phyloP scores from a whole-genome alignment of 352 stramenopile genomes.

The Phytophthora pisi region DNA sequence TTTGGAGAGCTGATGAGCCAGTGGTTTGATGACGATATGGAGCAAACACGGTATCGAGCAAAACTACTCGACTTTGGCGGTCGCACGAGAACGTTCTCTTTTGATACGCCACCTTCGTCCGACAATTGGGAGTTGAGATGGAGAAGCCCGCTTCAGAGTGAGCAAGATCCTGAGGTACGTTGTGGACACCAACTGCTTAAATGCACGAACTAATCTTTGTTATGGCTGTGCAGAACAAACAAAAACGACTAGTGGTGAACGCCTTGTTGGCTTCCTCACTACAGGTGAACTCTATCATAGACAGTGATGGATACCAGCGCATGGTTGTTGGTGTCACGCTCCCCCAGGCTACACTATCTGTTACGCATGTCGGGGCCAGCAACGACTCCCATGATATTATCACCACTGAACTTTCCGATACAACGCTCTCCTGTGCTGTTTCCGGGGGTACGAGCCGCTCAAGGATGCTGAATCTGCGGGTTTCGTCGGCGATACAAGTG shows the following conservation, averaged over 20 bases:
- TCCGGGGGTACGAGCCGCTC: slow-evolving; percentile 26
- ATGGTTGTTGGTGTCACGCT: slow-evolving; percentile 40
- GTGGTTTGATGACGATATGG: slow-evolving; percentile 73
- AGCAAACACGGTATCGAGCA: slow-evolving; percentile 48
- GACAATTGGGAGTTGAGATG: slow-evolving; percentile 85
- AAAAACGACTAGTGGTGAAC: slow-evolving; percentile 71
- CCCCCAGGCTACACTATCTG: slow-evolving; percentile 42
- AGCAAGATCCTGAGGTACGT: slow-evolving; percentile 60
- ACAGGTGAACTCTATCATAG: slow-evolving; percentile 55
- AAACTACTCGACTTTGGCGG: slow-evolving; percentile 52
- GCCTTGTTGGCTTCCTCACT: slow-evolving; percentile 74
- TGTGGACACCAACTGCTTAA: neutral
- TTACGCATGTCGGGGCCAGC: slow-evolving; percentile 46
- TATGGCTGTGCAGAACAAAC: slow-evolving; percentile 48
- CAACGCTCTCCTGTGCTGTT: slow-evolving; percentile 32
- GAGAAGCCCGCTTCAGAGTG: slow-evolving; percentile 63
- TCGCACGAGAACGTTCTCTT: slow-evolving; percentile 35
- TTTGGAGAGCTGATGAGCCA: slow-evolving; percentile 76
- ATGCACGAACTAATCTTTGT: slow-evolving; percentile 12
- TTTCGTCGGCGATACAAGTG: slow-evolving; percentile 58
- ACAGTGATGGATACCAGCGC: slow-evolving; percentile 47
- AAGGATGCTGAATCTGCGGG: slow-evolving; percentile 36
- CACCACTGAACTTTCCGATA: slow-evolving; percentile 56
- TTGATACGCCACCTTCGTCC: slow-evolving; percentile 43
- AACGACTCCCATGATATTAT: slow-evolving; percentile 67